Base-by-base conservation (phyloP, 176 grass and related monocot species). In the Carex pumila region DNA sequence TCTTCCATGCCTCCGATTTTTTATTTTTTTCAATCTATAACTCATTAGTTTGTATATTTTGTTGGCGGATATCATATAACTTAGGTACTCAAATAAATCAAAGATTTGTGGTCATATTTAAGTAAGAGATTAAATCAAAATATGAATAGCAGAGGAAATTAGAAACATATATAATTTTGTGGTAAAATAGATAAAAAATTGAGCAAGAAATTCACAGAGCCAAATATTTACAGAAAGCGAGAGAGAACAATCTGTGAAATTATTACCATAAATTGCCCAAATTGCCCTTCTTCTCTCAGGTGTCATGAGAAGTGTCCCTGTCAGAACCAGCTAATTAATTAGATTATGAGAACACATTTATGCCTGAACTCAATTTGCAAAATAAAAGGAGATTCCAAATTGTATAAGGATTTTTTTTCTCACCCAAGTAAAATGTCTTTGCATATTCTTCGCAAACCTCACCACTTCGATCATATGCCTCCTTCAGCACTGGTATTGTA, bases 371-470 rank as follows among this genome's bases (percentile, higher is more conserved):
- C 43, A 70, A 87, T 78, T 9, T 55, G 12, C 7, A 15, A 49
- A 79, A 19, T 79, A 30, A 59, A 79, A 25, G 61, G 9, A 49
- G 45, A 5, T 82, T 54, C 30, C 13, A 41, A 13, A 70, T 50
- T 61, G 39, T 25, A 8, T 11, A 78, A 21, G 18, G 36, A 36
- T 17, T 66, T 37, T 25, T 39, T 39, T 30, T 7, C 83, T 88
- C 61, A 97, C 94, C 94, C 11, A 95, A 45, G 89, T 98, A 98
- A 90, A 95, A 98, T 4, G 95, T 98, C 89, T 98, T 98, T 41
- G 92, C 95, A 61, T 95, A 98, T 81, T 98, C 95, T 88, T 85
- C 92, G 58, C 95, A 98, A 14, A 95, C 95, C 52, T 91, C 88
- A 2, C 95, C 89, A 65, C 95, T 91, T 18, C 92, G 86, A 47